phyloP scores from a whole-genome alignment of 345 rosid species.

The Melastoma malabathricum region DNA sequence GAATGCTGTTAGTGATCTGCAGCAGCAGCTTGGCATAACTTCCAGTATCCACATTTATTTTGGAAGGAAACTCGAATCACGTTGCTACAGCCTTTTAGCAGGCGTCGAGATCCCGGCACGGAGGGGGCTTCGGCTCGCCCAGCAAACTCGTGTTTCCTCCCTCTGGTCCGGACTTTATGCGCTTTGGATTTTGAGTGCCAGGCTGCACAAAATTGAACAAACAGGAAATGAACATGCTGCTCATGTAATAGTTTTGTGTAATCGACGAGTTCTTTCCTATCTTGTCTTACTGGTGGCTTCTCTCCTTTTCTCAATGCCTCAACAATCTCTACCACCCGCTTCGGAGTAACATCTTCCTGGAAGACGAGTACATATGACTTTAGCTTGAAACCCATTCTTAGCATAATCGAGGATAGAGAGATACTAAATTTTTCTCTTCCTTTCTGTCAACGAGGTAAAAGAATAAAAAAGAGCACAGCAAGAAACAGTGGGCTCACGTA shows the following conservation, averaged over 20 bases:
- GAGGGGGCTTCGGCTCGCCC: slow-evolving; percentile 74
- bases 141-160: slow-evolving; percentile 85
- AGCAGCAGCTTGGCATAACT: too few relatives aligned
- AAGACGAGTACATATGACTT: slow-evolving; percentile 9
- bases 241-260: background rate
- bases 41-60: slow-evolving; percentile 25
- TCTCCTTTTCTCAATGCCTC: slow-evolving; percentile 24
- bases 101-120: slow-evolving; percentile 84
- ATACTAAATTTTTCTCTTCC: too few relatives aligned
- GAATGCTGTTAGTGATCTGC: too few relatives aligned
- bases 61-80: slow-evolving; percentile 10
- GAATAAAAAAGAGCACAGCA: background rate
- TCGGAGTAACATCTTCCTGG: slow-evolving; percentile 30
- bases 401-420: too few relatives aligned
- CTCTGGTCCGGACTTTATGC: slow-evolving; percentile 81
- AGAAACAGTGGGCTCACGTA: slow-evolving; percentile 38
- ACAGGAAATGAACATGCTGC: background rate
- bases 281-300: slow-evolving; percentile 16
- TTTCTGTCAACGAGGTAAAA: background rate
- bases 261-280: background rate
- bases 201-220: slow-evolving; percentile 26
- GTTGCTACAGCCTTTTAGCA: slow-evolving; percentile 29
- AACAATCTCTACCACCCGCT: slow-evolving; percentile 26
- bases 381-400: too few relatives aligned
- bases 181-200: slow-evolving; percentile 86